Base-by-base conservation (phyloP, 495 filamentous ascomycete species). In the Hamigera avellanea region DNA sequence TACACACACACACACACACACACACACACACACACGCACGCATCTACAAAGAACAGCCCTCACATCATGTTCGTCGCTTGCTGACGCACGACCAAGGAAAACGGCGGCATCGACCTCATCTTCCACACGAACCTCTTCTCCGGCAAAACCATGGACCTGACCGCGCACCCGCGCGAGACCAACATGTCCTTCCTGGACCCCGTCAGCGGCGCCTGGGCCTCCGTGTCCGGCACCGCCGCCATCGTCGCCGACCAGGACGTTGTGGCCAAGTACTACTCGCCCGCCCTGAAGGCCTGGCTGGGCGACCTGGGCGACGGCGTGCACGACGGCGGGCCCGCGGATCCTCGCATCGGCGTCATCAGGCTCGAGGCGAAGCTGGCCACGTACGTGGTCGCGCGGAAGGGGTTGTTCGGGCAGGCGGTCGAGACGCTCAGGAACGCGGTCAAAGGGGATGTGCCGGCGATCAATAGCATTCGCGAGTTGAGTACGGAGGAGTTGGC, bases 81-180 rank as follows among this genome's bases (percentile, higher is more conserved):
- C 21, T 23, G 21, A 23, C 21, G 21, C 21, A 23, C 9, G 21
- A 23, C 14, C n/a, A 25, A 88, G 83, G 80, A 91, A 60, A 69
- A 69, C 43, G 76, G 78, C 44, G 81, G 80, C 49, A 72, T 93
- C 33, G 87, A 95, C 57, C 75, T 93, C 32, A 70, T 93, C 59
- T 95, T 96, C 73, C 80, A 91, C 65, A 85, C 86, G 45, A 95
- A 95, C 67, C 86, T 85, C 41, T 83, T 91, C 55, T 87, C 84
- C 25, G 82, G 84, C 58, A 95, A 96, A 66, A 88, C 86, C 9
- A 71, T 84, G 59, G 87, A 95, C 52, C 71, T 96, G 12, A 60
- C 69, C 32, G 60, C 62, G 13, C 81, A 95, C 63, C 69, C 76
- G 0, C 43, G 52, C 33, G 75, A 87, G 55, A 73, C 81, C 54